Percentiles rank a stretch among this genome's conserved stretches.
Evolutionary conservation across 768 basidiomycete species (phyloP).

Genomic region (Russula vinacea): DNA sequence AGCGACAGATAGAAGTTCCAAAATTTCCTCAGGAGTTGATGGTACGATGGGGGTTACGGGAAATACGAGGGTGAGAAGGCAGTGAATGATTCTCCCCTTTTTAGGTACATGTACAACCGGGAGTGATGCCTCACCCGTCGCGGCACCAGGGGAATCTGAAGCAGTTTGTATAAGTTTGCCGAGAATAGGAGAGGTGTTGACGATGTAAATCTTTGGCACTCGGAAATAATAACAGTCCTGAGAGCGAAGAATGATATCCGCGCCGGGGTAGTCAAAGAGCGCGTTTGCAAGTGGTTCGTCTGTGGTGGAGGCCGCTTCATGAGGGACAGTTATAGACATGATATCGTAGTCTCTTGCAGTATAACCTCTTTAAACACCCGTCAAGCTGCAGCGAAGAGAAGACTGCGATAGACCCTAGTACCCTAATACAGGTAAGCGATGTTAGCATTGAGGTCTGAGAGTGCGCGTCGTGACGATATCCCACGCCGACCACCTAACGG

Average conservation of each 20-base stretch:
- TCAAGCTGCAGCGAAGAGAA: too few species aligned
- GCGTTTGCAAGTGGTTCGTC: too few species aligned
- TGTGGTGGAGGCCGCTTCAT: too few species aligned
- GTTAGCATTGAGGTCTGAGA: too few species aligned
- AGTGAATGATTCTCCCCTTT: neutral
- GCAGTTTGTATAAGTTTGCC: neutral
- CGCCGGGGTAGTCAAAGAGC: neutral
- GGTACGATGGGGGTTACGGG: neutral
- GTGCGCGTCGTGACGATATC: too few species aligned
- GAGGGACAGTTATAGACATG: too few species aligned
- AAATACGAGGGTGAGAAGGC: conserved; percentile 19
- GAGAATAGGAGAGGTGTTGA: neutral
- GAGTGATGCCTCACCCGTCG: neutral
- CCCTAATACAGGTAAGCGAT: too few species aligned
- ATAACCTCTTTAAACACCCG: too few species aligned
- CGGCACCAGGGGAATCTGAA: neutral
- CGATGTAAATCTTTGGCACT: neutral
- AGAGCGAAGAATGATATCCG: neutral
- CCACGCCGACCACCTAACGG: too few species aligned
- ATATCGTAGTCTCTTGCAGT: too few species aligned
- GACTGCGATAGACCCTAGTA: too few species aligned
- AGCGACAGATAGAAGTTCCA: conserved; percentile 10
- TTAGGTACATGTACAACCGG: neutral
- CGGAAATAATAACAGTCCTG: neutral
- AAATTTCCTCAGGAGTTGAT: neutral